Evolutionary conservation across 495 filamentous ascomycete species (phyloP).

Genomic region (Neurospora tetraspora): DNA sequence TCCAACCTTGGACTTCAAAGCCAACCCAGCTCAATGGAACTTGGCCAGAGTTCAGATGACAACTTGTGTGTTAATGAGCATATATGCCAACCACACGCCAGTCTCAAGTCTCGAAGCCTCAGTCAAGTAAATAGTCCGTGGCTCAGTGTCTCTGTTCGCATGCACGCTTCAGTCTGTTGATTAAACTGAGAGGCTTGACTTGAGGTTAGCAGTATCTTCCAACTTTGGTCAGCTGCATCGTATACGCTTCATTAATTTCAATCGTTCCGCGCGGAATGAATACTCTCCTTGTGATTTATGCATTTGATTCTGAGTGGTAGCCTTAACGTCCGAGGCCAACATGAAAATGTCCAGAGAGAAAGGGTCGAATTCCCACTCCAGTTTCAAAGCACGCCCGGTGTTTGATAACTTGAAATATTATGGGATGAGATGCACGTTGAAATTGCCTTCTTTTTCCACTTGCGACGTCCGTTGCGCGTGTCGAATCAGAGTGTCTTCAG

Average conservation of each 20-base stretch:
- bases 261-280: background rate
- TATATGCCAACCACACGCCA: background rate
- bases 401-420: background rate
- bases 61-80: background rate
- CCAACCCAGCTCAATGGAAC: background rate
- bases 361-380: background rate
- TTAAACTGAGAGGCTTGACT: background rate
- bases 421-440: background rate
- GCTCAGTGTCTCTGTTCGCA: background rate
- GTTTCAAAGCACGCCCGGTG: background rate
- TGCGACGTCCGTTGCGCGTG: background rate
- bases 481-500: background rate
- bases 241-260: background rate
- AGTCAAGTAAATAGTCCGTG: background rate
- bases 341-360: background rate
- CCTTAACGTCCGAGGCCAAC: background rate
- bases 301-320: background rate
- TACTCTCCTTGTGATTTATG: background rate
- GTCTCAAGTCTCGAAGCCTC: background rate
- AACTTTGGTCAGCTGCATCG: background rate
- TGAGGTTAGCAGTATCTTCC: background rate
- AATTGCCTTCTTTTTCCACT: background rate
- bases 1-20: background rate
- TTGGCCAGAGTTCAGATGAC: background rate
- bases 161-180: background rate